A percentile compares a stretch with the other conserved stretches of the same genome.
Evolutionary conservation across 106 monocot genomes (phyloP).

Genomic region (Vanilla planifolia): DNA sequence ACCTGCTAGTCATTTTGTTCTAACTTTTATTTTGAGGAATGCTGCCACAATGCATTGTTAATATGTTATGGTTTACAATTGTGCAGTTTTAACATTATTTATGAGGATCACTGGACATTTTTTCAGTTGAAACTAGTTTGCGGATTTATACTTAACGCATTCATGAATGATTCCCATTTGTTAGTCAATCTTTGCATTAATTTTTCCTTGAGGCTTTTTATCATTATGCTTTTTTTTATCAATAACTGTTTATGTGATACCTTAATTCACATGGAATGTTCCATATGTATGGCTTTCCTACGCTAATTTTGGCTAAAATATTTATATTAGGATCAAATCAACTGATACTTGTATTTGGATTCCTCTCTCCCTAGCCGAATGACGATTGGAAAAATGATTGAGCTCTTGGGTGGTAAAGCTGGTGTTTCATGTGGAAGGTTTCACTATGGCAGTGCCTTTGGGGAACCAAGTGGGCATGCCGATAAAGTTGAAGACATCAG

Average conservation of each 20-base stretch:
- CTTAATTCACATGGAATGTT: too few species aligned
- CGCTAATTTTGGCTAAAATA: not conserved
- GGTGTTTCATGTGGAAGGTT: conserved; percentile 85
- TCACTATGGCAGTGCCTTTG: conserved; percentile 98
- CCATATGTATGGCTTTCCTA: not conserved
- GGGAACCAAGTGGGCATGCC: conserved; percentile 95
- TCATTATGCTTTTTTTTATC: too few species aligned
- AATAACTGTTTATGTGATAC: too few species aligned
- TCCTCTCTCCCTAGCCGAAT: conserved; percentile 57
- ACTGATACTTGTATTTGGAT: not conserved
- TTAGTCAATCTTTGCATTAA: too few species aligned
- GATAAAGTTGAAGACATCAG: conserved; percentile 97
- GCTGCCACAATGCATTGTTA: not conserved
- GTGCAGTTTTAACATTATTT: not conserved
- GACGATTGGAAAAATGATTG: conserved; percentile 99
- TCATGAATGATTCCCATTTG: too few species aligned
- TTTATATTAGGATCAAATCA: not conserved
- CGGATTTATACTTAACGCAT: too few species aligned
- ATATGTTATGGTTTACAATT: not conserved
- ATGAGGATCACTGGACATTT: not conserved
- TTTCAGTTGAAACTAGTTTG: too few species aligned
- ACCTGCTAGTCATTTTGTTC: not conserved
- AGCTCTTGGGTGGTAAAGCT: conserved; percentile 96
- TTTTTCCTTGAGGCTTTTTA: too few species aligned
- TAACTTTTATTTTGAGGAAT: not conserved